Percentiles rank a stretch among this genome's conserved stretches.
These are phyloP conservation scores for Cruciata laevipes DNA, from an alignment of 257 asterid species.

Conservation along the genomic window DNA sequence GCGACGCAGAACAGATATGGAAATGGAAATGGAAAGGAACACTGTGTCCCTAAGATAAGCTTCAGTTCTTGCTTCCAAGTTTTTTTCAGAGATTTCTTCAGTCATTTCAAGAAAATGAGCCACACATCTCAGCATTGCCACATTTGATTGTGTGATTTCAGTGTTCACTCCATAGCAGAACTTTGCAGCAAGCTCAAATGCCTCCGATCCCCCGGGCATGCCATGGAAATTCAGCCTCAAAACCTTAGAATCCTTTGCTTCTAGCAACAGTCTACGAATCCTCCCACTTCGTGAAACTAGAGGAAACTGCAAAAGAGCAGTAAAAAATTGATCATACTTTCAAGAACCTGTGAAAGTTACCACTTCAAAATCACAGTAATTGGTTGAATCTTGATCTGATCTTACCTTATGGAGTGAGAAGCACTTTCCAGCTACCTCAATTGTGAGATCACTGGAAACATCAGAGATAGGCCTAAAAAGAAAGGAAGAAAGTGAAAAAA, in stretches of 20 bases:
- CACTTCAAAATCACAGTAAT: not conserved
- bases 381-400: not conserved
- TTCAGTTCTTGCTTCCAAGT: slow-evolving; percentile 61
- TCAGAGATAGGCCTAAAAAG: slow-evolving; percentile 87
- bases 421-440: slow-evolving; percentile 70
- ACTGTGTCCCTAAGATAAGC: slow-evolving; percentile 46
- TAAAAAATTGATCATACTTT: not conserved
- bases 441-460: slow-evolving; percentile 87
- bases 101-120: slow-evolving; percentile 85
- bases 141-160: slow-evolving; percentile 60
- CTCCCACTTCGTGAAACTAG: slow-evolving; percentile 79
- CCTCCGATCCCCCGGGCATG: slow-evolving; percentile 85
- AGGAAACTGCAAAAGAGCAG: slow-evolving; percentile 53
- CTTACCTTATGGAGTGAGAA: slow-evolving; percentile 92
- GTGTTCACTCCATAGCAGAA: slow-evolving; percentile 78
- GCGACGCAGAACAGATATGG: slow-evolving; percentile 60
- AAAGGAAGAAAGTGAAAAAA: slow-evolving; percentile 12
- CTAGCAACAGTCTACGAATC: slow-evolving; percentile 56
- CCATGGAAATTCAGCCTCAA: slow-evolving; percentile 49
- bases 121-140: slow-evolving; percentile 62
- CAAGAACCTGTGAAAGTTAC: not conserved
- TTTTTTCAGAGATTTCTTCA: slow-evolving; percentile 70
- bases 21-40: slow-evolving; percentile 54
- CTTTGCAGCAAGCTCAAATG: slow-evolving; percentile 85
- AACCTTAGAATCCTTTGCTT: slow-evolving; percentile 59